A percentile compares a stretch with the other conserved stretches of the same genome.
phyloP scores from a whole-genome alignment of 2,329 filamentous ascomycete genomes.

The Aquanectria penicillioides region DNA sequence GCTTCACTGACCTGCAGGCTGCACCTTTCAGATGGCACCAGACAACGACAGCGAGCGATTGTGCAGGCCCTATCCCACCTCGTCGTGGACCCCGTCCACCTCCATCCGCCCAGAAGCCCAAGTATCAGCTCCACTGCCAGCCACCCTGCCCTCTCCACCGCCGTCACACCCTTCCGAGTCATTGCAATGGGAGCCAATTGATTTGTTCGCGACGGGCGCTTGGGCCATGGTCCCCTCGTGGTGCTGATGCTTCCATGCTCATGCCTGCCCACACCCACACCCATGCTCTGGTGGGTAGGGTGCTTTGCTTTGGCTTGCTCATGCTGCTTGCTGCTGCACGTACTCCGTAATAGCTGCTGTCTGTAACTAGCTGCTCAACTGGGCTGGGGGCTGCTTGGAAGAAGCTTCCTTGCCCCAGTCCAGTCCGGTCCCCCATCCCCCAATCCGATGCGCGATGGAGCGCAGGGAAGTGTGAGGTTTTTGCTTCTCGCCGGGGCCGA shows the following conservation, averaged over 20 bases:
- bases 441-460: conserved; percentile 27
- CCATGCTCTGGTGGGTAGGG: conserved; percentile 13
- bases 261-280: conserved; percentile 5
- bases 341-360: conserved; percentile 8
- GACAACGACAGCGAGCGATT: conserved; percentile 17
- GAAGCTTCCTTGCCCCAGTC: conserved; percentile 32
- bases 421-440: conserved; percentile 18
- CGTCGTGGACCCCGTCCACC: conserved; percentile 22
- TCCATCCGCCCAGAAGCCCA: conserved; percentile 30
- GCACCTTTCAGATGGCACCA: conserved; percentile 34
- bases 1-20: conserved; percentile 37
- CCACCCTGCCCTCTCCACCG: conserved; percentile 34
- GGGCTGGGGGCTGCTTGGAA: conserved; percentile 26
- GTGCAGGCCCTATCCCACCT: conserved; percentile 18
- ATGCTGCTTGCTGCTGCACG: conserved; percentile 21
- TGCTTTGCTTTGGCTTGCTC: conserved; percentile 23
- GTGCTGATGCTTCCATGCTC: conserved; percentile 34
- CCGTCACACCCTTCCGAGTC: conserved; percentile 41
- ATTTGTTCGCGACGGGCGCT: conserved; percentile 40
- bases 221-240: conserved; percentile 35
- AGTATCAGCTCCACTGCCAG: conserved; percentile 28
- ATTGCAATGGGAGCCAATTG: conserved; percentile 45
- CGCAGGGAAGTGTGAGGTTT: conserved; percentile 28
- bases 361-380: conserved; percentile 2
- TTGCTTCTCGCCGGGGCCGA: conserved; percentile 35